These are phyloP conservation scores for Malbranchea zuffiana DNA, from an alignment of 2,329 filamentous ascomycete genomes.

Conservation along the genomic window DNA sequence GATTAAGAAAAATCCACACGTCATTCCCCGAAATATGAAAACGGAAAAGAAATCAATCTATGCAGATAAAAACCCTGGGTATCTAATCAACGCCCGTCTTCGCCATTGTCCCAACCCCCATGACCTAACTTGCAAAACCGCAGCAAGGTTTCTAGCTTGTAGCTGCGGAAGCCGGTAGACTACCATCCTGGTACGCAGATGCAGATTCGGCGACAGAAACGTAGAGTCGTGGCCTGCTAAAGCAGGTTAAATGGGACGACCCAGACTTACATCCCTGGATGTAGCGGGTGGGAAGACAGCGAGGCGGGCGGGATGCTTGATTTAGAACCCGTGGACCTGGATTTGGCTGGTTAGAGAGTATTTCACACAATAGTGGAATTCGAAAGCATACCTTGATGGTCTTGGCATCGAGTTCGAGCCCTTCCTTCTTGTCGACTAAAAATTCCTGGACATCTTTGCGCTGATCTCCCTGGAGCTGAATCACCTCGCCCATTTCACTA, in stretches of 20 bases:
- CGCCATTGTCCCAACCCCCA: slow-evolving; percentile 31
- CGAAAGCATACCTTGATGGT: slow-evolving; percentile 68
- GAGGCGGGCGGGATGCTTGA: slow-evolving; percentile 33
- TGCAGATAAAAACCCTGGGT: slow-evolving; percentile 27
- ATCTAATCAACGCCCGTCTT: slow-evolving; percentile 36
- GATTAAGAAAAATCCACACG: no score
- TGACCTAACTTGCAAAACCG: no score
- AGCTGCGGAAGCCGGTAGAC: no score
- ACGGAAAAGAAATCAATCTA: slow-evolving; percentile 4
- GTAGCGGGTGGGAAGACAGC: slow-evolving; percentile 26
- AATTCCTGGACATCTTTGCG: slow-evolving; percentile 98
- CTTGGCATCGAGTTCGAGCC: slow-evolving; percentile 86
- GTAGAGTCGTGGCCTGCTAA: no score
- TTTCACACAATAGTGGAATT: neutral
- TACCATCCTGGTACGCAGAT: no score
- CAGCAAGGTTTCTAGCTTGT: no score
- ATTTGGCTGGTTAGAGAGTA: slow-evolving; percentile 1
- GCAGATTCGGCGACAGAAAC: no score
- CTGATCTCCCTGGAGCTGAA: slow-evolving; percentile 98
- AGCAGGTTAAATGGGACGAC: no score
- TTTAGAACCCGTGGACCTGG: slow-evolving; percentile 44
- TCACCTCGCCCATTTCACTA: slow-evolving; percentile 96
- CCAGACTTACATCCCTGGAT: no score
- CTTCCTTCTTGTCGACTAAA: slow-evolving; percentile 89
- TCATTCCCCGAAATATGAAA: slow-evolving; percentile 1